Evolutionary conservation across 345 rosid species (phyloP), one percentile per base, ranked within the genome.

Genomic region (Microcos paniculata): DNA sequence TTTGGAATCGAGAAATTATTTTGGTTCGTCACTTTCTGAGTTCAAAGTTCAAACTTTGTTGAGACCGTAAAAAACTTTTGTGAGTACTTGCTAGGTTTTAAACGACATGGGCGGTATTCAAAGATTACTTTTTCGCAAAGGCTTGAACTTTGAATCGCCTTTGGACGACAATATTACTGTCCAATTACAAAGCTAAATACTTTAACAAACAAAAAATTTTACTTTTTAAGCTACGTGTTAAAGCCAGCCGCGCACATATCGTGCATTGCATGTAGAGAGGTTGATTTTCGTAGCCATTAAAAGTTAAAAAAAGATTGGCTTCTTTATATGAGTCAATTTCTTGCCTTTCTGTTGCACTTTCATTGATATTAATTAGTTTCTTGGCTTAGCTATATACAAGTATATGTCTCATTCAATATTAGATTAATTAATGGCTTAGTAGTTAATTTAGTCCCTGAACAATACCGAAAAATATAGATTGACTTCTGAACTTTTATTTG

Each of bases 111-210:
- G 58, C n/a, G 63, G 69, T 68, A 53, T 64, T 63, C 35, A 64
- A 70, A 70, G 73, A 70, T 71, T 76, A 15, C 38, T 62, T 81
- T 81, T 70, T 4, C 46, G 31, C 31, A 56, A 55, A 43, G 31
- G 14, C 3, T 21, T n/a, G 56, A 35, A 9, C 65, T 4, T 21
- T 19, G 62, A 45, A 4, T 70, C 16, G 19, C 68, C 45, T 76
- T 81, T 81, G 70, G 74, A 64, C 43, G 70, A 79, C 87, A 76
- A 23, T 56, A 35, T 23, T 46, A 30, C 23, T 48, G 48, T 68
- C 38, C 52, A 56, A 40, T 11, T 62, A 9, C 14, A 62, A 63
- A 40, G 48, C 5, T 63, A 19, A 7, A 53, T 2, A 48, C 51
- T 77, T 80, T 65, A 19, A 57, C 55, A 23, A 24, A 14, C 57